These are phyloP conservation scores for Trypanosoma cruzi DNA, from an alignment of 208 protist genomes.

Conservation along the genomic window DNA sequence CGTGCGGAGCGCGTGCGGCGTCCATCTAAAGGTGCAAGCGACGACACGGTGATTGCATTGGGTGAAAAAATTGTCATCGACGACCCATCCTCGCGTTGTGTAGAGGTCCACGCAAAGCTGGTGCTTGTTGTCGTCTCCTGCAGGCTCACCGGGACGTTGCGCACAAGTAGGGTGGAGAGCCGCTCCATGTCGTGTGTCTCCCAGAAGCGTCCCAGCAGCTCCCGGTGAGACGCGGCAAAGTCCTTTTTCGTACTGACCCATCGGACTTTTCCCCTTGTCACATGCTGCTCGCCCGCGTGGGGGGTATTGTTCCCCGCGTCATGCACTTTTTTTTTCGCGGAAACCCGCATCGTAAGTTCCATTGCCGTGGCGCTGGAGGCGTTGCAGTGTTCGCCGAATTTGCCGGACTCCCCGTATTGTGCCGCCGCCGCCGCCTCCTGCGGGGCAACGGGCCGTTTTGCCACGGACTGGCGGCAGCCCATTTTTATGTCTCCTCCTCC, in stretches of 20 bases:
- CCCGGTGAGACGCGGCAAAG: slow-evolving; percentile 18
- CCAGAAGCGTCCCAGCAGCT: slow-evolving; percentile 77
- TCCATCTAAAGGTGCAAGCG: not conserved
- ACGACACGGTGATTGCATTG: not conserved
- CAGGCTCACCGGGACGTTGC: slow-evolving; percentile 30
- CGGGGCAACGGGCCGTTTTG: not conserved
- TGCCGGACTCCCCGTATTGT: too few species aligned
- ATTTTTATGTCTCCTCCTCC: too few species aligned
- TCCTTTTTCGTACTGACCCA: not conserved
- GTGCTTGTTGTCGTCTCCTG: slow-evolving; percentile 2
- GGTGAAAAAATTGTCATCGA: not conserved
- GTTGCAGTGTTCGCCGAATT: too few species aligned
- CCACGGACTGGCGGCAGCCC: slow-evolving; percentile 36
- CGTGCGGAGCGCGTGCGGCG: not conserved
- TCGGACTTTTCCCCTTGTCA: not conserved
- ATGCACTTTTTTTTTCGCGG: slow-evolving; percentile 7
- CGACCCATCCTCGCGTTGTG: not conserved
- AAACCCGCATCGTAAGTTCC: slow-evolving; percentile 12
- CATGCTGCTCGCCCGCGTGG: not conserved
- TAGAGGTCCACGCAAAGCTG: not conserved
- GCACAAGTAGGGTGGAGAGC: slow-evolving; percentile 38
- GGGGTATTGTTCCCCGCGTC: not conserved
- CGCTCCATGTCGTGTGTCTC: slow-evolving; percentile 59
- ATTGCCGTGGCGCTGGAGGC: not conserved
- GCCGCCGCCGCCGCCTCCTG: not conserved